Evolutionary conservation across 495 filamentous ascomycete genomes (phyloP).

Genomic region (Cercophora samala): DNA sequence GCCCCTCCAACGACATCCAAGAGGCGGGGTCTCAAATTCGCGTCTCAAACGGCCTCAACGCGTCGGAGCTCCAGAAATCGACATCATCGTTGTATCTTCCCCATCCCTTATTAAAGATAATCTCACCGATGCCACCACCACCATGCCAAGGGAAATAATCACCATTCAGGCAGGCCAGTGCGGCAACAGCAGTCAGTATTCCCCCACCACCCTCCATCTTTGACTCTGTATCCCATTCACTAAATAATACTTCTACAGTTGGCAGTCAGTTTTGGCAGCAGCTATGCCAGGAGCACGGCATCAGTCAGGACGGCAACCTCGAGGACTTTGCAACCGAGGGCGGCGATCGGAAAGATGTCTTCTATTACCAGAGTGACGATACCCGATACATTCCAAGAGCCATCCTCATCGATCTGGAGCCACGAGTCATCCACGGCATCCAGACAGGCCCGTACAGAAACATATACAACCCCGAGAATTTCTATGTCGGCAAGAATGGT

Average conservation of each 20-base stretch:
- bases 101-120: not conserved
- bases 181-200: constrained; percentile 89
- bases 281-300: constrained; percentile 95
- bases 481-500: constrained; percentile 88
- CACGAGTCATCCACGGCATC: constrained; percentile 86
- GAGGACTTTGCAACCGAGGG: constrained; percentile 95
- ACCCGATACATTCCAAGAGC: constrained; percentile 96
- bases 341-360: constrained; percentile 96
- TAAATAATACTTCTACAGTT: constrained; percentile 49
- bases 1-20: not conserved
- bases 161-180: constrained; percentile 98
- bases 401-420: constrained; percentile 92
- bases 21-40: constrained; percentile 19
- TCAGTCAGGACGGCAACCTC: constrained; percentile 93
- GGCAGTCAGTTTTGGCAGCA: constrained; percentile 97
- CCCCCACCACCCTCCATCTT: too few species aligned
- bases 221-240: not conserved
- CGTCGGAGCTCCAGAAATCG: constrained; percentile 12
- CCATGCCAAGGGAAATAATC: constrained; percentile 82
- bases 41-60: constrained; percentile 22
- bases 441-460: constrained; percentile 92
- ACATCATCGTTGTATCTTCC: constrained; percentile 6
- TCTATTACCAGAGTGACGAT: constrained; percentile 98
- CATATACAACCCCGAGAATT: constrained; percentile 99
- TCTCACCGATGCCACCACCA: constrained; percentile 32